These are phyloP conservation scores for Dactylis glomerata DNA, from an alignment of 176 grass and related monocot genomes.

Conservation along the genomic window DNA sequence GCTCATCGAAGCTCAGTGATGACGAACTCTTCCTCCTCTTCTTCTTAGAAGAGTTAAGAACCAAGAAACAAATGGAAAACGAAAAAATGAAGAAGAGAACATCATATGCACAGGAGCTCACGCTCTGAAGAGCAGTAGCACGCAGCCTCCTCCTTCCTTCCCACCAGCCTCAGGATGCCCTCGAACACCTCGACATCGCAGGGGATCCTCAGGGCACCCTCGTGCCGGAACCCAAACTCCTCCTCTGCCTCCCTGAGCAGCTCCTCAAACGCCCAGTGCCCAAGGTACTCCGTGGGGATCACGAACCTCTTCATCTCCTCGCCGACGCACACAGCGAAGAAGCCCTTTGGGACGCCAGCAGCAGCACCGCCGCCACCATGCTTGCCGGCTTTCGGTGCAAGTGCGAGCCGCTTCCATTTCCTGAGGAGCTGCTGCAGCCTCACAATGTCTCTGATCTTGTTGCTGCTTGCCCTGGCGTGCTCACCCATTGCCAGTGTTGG, in stretches of 20 bases:
- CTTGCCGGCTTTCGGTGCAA: conserved; percentile 30
- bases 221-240: conserved; percentile 73
- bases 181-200: conserved; percentile 64
- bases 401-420: conserved; percentile 57
- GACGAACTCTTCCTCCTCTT: not conserved
- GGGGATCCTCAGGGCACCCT: conserved; percentile 64
- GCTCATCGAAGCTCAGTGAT: not conserved
- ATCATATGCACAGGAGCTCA: conserved; percentile 52
- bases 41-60: conserved; percentile 23
- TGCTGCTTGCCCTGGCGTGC: conserved; percentile 40
- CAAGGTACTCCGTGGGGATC: conserved; percentile 67
- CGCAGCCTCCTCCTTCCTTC: conserved; percentile 36
- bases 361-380: not conserved
- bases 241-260: conserved; percentile 67
- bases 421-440: conserved; percentile 49
- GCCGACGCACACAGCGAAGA: conserved; percentile 64
- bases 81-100: not conserved
- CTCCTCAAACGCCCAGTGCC: conserved; percentile 60
- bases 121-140: conserved; percentile 30
- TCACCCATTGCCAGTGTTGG: conserved; percentile 26
- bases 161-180: conserved; percentile 50
- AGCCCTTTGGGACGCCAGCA: conserved; percentile 43
- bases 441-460: conserved; percentile 59
- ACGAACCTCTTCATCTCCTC: conserved; percentile 73
- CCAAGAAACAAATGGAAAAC: conserved; percentile 4